Evolutionary conservation across 352 stramenopile species (phyloP).

Genomic region (Pythium scleroteichum): DNA sequence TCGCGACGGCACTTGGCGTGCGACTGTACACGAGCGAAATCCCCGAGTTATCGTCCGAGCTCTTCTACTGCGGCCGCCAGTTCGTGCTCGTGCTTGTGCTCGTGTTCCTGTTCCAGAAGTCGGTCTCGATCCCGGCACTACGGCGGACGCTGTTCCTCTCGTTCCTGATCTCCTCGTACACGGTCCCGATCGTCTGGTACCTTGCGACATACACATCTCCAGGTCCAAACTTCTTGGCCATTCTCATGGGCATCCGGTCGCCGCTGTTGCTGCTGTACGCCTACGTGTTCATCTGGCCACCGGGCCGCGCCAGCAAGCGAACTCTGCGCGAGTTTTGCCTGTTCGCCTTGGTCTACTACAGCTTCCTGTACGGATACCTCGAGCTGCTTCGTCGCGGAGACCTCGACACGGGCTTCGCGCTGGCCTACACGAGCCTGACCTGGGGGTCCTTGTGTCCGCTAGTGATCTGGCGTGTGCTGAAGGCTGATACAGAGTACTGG

Average conservation of each 20-base stretch:
- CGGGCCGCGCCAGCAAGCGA: constrained; percentile 42
- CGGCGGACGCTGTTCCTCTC: constrained; percentile 45
- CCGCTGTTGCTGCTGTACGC: constrained; percentile 40
- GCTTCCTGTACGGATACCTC: constrained; percentile 18
- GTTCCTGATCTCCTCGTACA: constrained; percentile 50
- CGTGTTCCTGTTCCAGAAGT: constrained; percentile 63
- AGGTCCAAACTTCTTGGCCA: constrained; percentile 32
- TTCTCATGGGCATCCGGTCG: constrained; percentile 29
- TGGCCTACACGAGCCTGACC: constrained; percentile 42
- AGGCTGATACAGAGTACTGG: constrained; percentile 75
- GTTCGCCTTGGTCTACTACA: constrained; percentile 39
- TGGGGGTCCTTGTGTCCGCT: constrained; percentile 60
- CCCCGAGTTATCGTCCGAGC: constrained; percentile 26
- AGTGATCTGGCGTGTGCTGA: constrained; percentile 70
- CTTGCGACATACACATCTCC: constrained; percentile 15
- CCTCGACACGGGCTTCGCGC: constrained; percentile 31
- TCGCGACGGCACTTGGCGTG: constrained; percentile 38
- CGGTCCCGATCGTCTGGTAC: constrained; percentile 51
- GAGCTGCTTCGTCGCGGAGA: constrained; percentile 38
- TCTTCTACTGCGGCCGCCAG: constrained; percentile 33
- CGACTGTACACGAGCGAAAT: constrained; percentile 34
- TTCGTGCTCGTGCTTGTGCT: constrained; percentile 63
- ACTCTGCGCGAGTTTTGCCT: constrained; percentile 59
- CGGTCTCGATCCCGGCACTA: constrained; percentile 56
- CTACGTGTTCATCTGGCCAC: constrained; percentile 43